Evolutionary conservation across 768 basidiomycete species (phyloP).

Genomic region (Tulasnella calospora): DNA sequence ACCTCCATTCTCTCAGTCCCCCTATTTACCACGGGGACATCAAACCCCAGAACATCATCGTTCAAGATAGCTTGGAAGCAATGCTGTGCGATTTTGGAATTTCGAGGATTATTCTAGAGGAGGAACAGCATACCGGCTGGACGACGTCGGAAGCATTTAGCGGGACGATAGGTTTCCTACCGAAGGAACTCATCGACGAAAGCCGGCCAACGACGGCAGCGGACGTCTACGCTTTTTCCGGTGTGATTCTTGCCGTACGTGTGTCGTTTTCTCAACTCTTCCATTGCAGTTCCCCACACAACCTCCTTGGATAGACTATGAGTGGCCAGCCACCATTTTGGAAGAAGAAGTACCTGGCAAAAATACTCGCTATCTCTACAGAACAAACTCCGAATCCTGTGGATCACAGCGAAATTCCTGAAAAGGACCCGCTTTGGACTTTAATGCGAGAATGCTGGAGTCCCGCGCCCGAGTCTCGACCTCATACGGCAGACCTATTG

Average conservation of each 20-base stretch:
- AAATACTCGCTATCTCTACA: no score
- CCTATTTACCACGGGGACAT: background rate
- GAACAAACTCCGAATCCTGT: no score
- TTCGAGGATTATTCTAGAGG: background rate
- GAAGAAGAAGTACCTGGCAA: background rate
- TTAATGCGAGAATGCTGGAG: no score
- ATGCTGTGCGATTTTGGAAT: background rate
- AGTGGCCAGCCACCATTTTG: background rate
- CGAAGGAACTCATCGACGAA: background rate
- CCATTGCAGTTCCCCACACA: background rate
- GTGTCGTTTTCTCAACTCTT: no score
- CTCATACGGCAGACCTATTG: no score
- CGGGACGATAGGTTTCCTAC: background rate
- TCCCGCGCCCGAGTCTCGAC: no score
- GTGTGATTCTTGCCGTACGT: background rate
- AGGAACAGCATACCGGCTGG: background rate
- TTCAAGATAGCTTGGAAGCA: background rate
- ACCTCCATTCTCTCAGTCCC: background rate
- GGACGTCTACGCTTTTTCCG: conserved; percentile 5
- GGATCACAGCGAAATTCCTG: no score
- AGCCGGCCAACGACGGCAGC: background rate
- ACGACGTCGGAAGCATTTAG: background rate
- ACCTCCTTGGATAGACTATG: background rate
- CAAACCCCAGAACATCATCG: background rate
- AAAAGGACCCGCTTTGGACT: no score